phyloP scores from a whole-genome alignment of 2,329 filamentous ascomycete genomes.

The Ascochyta pisi region DNA sequence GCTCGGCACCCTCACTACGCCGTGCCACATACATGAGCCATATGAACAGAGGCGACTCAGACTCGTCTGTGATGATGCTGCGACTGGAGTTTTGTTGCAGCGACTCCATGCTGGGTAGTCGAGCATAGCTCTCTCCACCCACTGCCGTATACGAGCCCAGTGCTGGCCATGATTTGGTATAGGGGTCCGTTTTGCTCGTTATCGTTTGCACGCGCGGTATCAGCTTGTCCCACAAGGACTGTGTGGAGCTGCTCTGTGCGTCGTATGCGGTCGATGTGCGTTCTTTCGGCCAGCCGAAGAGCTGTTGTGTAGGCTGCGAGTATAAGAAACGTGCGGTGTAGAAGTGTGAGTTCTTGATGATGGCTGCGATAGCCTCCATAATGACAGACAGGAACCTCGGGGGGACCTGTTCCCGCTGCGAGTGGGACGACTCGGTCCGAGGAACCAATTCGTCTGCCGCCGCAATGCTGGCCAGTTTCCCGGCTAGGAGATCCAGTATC shows the following conservation, averaged over 20 bases:
- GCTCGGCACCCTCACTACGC: slow-evolving; percentile 49
- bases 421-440: slow-evolving; percentile 24
- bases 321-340: slow-evolving; percentile 69
- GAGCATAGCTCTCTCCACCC: slow-evolving; percentile 37
- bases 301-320: slow-evolving; percentile 48
- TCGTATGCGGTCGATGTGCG: slow-evolving; percentile 28
- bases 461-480: slow-evolving; percentile 64
- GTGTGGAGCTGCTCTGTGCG: slow-evolving; percentile 19
- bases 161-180: slow-evolving; percentile 54
- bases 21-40: slow-evolving; percentile 57
- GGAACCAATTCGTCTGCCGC: slow-evolving; percentile 33
- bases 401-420: slow-evolving; percentile 40
- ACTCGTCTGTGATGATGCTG: slow-evolving; percentile 49
- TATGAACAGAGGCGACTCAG: slow-evolving; percentile 55
- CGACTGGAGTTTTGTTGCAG: slow-evolving; percentile 36
- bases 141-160: slow-evolving; percentile 44
- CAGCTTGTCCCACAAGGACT: slow-evolving; percentile 42
- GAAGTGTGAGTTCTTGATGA: slow-evolving; percentile 80
- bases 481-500: slow-evolving; percentile 78
- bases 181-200: slow-evolving; percentile 48
- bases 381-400: slow-evolving; percentile 70
- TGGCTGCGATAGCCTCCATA: slow-evolving; percentile 76
- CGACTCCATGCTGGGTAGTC: slow-evolving; percentile 44
- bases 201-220: slow-evolving; percentile 50
- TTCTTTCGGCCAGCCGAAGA: slow-evolving; percentile 43